Base-by-base conservation (phyloP, 1,284 basidiomycete species). In the Austroboletus niveus region DNA sequence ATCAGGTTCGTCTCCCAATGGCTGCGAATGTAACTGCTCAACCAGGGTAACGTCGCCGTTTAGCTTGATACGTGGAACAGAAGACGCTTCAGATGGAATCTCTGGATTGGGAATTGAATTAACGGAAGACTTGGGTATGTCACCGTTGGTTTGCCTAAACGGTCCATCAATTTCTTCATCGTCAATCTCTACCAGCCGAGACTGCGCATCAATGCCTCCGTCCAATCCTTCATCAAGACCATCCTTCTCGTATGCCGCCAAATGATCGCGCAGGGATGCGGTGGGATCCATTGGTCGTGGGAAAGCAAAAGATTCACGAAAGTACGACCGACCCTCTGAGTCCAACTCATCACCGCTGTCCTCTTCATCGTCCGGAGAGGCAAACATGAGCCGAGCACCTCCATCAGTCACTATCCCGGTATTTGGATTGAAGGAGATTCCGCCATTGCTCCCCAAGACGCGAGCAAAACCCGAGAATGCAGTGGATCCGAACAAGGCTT, bases 161-260 rank as follows among this genome's bases (percentile, higher is more conserved):
- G 69, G 60, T 20, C 69, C 66, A 40, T 69, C 58, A 1, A 59
- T 17, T 24, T 71, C 62, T 49, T 63, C 65, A 39, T 65, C 63
- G 14, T 62, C 66, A 43, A 68, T 59, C 59, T 60, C 66, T 51
- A 53, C 60, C 48, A 64, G 44, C 43, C 57, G 58, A 32, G 56
- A 56, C 15, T 46, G 60, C 11, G 60, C 57, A 38, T 62, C 57
- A 17, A 47, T 52, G 32, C 54, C 59, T 48, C 11, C 47, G 32
- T 68, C 69, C 24, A 66, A 58, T 15, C 59, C 70, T 29, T 70
- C 68, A 30, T 59, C 57, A 31, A 62, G 60, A 3, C 62, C 61
- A 45, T 69, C 77, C 54, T 72, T 73, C 61, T 86, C 82, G 49
- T 82, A 80, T 51, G 85, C 80, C 15, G 81, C 81, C 54, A 88